Evolutionary conservation across 169 alveolate genomes (phyloP), one percentile per base, ranked within the genome.

Genomic region (Cryptosporidium xiaoi): DNA sequence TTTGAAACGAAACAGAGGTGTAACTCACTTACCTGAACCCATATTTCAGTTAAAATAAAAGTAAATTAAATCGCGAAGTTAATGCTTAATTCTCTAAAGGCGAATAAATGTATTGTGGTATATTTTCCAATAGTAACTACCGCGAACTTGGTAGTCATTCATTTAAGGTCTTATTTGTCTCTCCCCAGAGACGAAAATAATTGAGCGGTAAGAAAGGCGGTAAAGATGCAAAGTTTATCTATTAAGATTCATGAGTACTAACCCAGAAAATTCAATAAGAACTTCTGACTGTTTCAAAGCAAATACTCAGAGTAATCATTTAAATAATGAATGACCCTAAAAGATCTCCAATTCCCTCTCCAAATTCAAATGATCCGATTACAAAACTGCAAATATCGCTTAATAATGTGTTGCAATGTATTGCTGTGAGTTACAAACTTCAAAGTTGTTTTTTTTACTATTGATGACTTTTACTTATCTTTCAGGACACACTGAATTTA

Each of bases 11-110:
- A 15, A n/a, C 7, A 62, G 18, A 27, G 13, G 18, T 62, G 16
- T 13, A 0, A n/a, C 8, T 29, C 20, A 77, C 87, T 60, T 60
- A 77, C 87, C 87, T 77, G 87, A 77, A 77, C 87, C 87, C 87
- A 77, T 77, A 2, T 24, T 55, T 48, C 31, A 69, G 36, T 51
- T 29, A 20, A 50, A 46, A 66, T 0, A 16, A 66, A 65, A 13
- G 48, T 65, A 65, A 16, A 3, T 66, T 12, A 48, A 66, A 24
- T 24, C 16, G 31, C 46, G 15, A 48, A 46, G 64, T 66, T n/a
- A 46, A 48, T 20, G 33, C 46, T 24, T 13, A 13, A 10, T 66
- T 29, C n/a, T 29, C 24, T 36, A 46, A 66, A 31, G 20, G 29
- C 6, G 31, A n/a, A 69, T 18, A 8, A 50, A n/a, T n/a, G 44